phyloP scores from a whole-genome alignment of 2,329 filamentous ascomycete genomes.

The Sporothrix sp. region DNA sequence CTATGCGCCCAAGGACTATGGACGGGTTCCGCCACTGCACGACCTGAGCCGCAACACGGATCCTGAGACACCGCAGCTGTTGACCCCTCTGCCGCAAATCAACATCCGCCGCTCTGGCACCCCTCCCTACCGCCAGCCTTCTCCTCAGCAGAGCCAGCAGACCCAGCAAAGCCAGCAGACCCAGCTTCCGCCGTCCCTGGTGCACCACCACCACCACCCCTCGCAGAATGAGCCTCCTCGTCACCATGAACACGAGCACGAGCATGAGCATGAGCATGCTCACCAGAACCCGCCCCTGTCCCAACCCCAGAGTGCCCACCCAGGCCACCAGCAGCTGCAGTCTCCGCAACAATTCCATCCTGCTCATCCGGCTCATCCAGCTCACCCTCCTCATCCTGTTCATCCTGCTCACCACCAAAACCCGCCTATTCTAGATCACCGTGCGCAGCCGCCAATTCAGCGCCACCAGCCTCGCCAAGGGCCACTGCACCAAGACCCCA shows the following conservation, averaged over 20 bases:
- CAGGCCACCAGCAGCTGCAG: background rate
- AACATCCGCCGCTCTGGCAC: slow-evolving; percentile 37
- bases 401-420: slow-evolving; percentile 16
- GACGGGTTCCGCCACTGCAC: slow-evolving; percentile 51
- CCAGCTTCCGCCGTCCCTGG: background rate
- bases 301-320: too few relatives aligned
- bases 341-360: slow-evolving; percentile 14
- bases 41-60: slow-evolving; percentile 45
- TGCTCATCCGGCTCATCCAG: slow-evolving; percentile 18
- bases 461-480: background rate
- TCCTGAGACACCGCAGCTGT: slow-evolving; percentile 43
- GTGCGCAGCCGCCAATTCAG: slow-evolving; percentile 3
- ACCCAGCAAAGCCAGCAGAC: slow-evolving; percentile 18
- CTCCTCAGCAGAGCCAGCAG: slow-evolving; percentile 22
- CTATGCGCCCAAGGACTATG: slow-evolving; percentile 44
- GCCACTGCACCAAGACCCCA: slow-evolving; percentile 1
- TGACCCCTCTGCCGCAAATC: slow-evolving; percentile 45
- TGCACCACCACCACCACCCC: background rate
- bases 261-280: slow-evolving; percentile 2
- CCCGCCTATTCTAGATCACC: background rate
- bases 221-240: background rate
- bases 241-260: background rate
- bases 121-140: slow-evolving; percentile 40
- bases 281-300: background rate
- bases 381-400: too few relatives aligned